Evolutionary conservation across 345 rosid genomes (phyloP).

Genomic region (Eutrema japonicum): DNA sequence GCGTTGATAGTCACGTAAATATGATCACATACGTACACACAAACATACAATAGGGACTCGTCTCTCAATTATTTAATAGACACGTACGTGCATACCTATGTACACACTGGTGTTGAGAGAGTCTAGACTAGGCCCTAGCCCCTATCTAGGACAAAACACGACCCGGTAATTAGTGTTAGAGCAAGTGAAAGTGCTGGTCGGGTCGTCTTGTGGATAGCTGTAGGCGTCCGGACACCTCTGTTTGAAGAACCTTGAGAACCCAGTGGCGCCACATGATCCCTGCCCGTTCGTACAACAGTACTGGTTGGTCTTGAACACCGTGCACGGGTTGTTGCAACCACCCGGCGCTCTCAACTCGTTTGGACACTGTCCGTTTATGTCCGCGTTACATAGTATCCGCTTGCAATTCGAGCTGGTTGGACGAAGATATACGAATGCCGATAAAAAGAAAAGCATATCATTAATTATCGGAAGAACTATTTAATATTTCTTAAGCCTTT

Average conservation of each 20-base stretch:
- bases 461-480: no score
- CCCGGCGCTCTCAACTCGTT: conserved; percentile 40
- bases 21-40: background rate
- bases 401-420: conserved; percentile 49
- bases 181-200: conserved; percentile 48
- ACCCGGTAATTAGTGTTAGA: conserved; percentile 45
- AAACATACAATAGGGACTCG: background rate
- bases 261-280: conserved; percentile 34
- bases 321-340: conserved; percentile 53
- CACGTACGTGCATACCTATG: background rate
- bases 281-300: conserved; percentile 53
- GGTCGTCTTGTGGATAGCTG: conserved; percentile 51
- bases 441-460: no score
- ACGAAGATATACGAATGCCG: background rate
- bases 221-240: conserved; percentile 44
- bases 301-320: conserved; percentile 51
- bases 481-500: no score
- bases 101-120: background rate
- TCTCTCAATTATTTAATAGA: background rate
- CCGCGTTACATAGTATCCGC: conserved; percentile 51
- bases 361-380: conserved; percentile 64
- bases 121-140: background rate
- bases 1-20: background rate
- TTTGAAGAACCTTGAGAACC: conserved; percentile 45
- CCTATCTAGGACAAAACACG: conserved; percentile 46